Evolutionary conservation across 2,329 filamentous ascomycete genomes (phyloP), one percentile per base, ranked within the genome.

Genomic region (Alternaria ethzedia): DNA sequence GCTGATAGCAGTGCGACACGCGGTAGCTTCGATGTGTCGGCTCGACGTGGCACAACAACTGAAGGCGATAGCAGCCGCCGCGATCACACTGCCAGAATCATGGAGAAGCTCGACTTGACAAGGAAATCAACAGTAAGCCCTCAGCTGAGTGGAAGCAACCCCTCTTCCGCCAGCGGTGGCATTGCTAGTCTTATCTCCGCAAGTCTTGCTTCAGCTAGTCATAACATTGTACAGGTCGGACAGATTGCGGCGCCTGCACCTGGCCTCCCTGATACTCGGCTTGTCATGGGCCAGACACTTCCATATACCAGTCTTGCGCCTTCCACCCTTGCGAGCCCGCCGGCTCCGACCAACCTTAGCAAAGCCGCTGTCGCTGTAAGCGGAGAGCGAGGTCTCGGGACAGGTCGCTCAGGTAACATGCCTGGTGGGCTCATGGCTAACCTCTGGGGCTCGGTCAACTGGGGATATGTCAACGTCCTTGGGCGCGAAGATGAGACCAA

Each of bases 401-500:
- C 89, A 17, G 89, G 89, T n/a, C 81, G 82, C 52, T 83, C 83
- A 63, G 87, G 91, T 45, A 87, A 87, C 21, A 88, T 97, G 80
- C 93, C 94, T 1, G 92, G 91, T 54, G 93, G 93, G 13, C 89
- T 97, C 65, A 88, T 97, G 83, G 94, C 94, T 30, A 98, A 98
- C 77, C 87, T 96, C 59, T 98, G 95, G 95, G 95, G 95, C 54
- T 96, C 90, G 73, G 91, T 89, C 60, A 90, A 94, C 50, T 97
- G 94, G 92, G 88, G 88, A 13, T 87, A 88, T 67, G 81, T 91
- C 62, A 90, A 91, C 68, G 84, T 86, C 32, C 77, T 91, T 36
- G 87, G 86, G 69, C 81, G 83, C 20, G 86, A 87, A 49, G 85
- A 87, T n/a, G 71, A 83, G 26, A 80, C 80, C 8, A 51, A 57